Evolutionary conservation across 495 filamentous ascomycete species (phyloP), one percentile per base, ranked within the genome.

Genomic region (Penicillium macrosclerotiorum): DNA sequence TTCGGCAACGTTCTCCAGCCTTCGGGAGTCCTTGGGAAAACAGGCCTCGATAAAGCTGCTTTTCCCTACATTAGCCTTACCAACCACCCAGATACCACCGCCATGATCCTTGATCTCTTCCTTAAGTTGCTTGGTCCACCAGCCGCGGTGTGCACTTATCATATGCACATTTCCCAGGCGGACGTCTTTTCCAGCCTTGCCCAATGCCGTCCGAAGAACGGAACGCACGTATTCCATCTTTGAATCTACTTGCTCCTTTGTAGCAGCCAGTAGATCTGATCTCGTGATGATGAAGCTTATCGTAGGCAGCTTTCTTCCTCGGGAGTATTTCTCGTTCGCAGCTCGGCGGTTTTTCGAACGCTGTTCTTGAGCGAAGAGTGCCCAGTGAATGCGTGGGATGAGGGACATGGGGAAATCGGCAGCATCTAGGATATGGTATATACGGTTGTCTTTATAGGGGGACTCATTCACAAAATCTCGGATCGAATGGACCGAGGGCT

Each of bases 51-150:
- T 89, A 18, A 99, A 83, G 49, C 83, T 84, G 59, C 90, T 96
- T 65, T 99, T 99, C 11, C 93, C 93, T 19, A 97, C 93, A 59
- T 99, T 99, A 39, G 85, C 89, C 55, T 91, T 95, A n/a, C 94
- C 93, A 18, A 97, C 88, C 73, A 99, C 83, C 93, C 93, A 99
- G n/a, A 87, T 78, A 4, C 85, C 94, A 3, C 92, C 90, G 7
- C 85, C 88, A 29, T 88, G 80, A 25, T 81, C 68, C 67, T 76
- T 85, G 35, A 95, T 88, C 20, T 89, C 81, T 55, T 95, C 86
- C 63, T 90, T 95, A 49, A 96, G 68, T 29, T 85, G 71, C 52
- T 79, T 86, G 0, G 86, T 95, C 90, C 90, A 94, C 91, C 91
- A 95, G 14, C 77, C 76, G 44, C 85, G 72, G 47, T 88, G 86